Evolutionary conservation across 2,329 filamentous ascomycete species (phyloP).

Genomic region (Verruconis gallopava): DNA sequence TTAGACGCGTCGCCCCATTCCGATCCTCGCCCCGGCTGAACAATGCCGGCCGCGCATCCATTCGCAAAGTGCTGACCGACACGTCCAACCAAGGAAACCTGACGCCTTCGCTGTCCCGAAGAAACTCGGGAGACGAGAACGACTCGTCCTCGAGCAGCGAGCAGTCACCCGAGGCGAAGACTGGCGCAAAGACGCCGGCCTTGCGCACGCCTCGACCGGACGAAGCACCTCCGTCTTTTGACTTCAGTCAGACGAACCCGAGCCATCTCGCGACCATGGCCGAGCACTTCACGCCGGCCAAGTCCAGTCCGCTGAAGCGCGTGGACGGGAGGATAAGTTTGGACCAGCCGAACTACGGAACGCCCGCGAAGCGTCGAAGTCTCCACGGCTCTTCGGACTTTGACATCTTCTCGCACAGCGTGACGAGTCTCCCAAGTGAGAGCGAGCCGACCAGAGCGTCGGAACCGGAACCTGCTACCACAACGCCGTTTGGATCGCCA

Average conservation of each 20-base stretch:
- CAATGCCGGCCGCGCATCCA: slow-evolving; percentile 62
- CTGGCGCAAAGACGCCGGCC: neutral
- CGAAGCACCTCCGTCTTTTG: slow-evolving; percentile 35
- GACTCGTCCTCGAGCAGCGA: slow-evolving; percentile 10
- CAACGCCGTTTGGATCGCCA: slow-evolving; percentile 25
- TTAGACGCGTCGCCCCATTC: slow-evolving; percentile 35
- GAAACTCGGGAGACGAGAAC: slow-evolving; percentile 34
- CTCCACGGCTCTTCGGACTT: slow-evolving; percentile 65
- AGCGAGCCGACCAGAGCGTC: slow-evolving; percentile 17
- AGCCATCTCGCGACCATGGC: slow-evolving; percentile 30
- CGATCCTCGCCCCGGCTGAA: slow-evolving; percentile 51
- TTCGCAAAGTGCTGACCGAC: slow-evolving; percentile 62
- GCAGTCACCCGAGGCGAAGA: neutral
- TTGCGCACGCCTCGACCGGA: slow-evolving; percentile 15
- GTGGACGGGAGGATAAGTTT: slow-evolving; percentile 83
- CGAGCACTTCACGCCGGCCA: slow-evolving; percentile 38
- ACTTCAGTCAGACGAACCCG: slow-evolving; percentile 24
- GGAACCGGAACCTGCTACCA: slow-evolving; percentile 19
- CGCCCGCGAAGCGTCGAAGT: slow-evolving; percentile 83
- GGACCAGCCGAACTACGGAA: slow-evolving; percentile 64
- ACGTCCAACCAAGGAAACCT: slow-evolving; percentile 61
- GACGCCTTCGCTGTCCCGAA: slow-evolving; percentile 38
- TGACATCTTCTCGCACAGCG: slow-evolving; percentile 59
- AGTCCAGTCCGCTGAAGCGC: slow-evolving; percentile 78
- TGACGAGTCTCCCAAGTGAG: slow-evolving; percentile 11